phyloP scores from a whole-genome alignment of 495 filamentous ascomycete species.

The Geopyxis carbonaria region DNA sequence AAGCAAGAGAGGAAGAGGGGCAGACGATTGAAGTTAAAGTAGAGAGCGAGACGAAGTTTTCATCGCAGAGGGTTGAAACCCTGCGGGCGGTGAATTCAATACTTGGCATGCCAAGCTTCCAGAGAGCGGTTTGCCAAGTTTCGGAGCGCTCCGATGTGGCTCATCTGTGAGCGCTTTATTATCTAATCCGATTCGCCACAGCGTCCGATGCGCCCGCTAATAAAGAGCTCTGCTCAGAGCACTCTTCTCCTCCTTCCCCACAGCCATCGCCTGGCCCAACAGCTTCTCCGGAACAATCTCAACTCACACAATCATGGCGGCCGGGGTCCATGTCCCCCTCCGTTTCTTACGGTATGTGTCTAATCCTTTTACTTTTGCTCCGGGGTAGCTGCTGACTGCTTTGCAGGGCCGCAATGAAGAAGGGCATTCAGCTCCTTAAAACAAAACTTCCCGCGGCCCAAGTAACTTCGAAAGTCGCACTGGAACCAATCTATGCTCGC shows the following conservation, averaged over 20 bases:
- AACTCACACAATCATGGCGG: slow-evolving; percentile 17
- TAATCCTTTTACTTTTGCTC: background rate
- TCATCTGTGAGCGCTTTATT: no score
- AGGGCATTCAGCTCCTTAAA: slow-evolving; percentile 17
- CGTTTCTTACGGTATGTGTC: slow-evolving; percentile 21
- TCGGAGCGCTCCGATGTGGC: no score
- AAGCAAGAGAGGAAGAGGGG: no score
- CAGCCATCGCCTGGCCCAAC: background rate
- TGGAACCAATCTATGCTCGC: slow-evolving; percentile 17
- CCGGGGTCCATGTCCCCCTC: slow-evolving; percentile 24
- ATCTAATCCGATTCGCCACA: no score
- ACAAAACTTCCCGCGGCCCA: slow-evolving; percentile 12
- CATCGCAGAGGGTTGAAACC: no score
- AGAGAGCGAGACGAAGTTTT: no score
- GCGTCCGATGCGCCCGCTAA: no score
- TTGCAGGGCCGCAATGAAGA: slow-evolving; percentile 18
- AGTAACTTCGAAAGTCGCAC: slow-evolving; percentile 4
- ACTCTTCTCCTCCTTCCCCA: background rate
- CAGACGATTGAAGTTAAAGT: no score
- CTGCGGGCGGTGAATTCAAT: no score
- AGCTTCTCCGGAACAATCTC: background rate
- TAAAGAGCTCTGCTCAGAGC: background rate
- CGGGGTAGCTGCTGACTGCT: slow-evolving; percentile 1
- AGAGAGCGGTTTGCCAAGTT: no score
- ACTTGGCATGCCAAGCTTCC: no score